Evolutionary conservation across 805 yeast genomes (phyloP).

Genomic region (Cyberlindnera veronae): DNA sequence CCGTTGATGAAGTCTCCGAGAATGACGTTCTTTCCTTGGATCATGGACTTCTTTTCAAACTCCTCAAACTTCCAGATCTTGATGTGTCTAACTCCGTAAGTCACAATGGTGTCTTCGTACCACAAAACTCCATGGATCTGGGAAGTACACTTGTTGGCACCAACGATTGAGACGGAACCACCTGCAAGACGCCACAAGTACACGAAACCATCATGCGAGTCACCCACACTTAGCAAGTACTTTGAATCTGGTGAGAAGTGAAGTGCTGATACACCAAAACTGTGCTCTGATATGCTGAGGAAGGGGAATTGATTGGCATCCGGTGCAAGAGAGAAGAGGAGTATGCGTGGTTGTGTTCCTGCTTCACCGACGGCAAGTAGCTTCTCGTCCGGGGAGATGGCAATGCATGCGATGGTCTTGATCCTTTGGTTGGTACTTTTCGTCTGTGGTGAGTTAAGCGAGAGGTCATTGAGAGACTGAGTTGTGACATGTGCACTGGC

Average conservation of each 20-base stretch:
- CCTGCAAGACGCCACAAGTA: conserved; percentile 53
- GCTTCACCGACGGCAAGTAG: conserved; percentile 66
- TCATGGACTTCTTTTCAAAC: conserved; percentile 26
- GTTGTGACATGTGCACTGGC: conserved; percentile 10
- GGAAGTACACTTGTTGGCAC: conserved; percentile 63
- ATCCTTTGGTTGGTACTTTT: conserved; percentile 34
- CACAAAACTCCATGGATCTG: conserved; percentile 53
- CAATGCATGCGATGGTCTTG: conserved; percentile 52
- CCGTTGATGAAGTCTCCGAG: conserved; percentile 47
- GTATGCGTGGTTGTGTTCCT: conserved; percentile 65
- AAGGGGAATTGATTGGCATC: conserved; percentile 47
- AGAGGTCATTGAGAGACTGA: conserved; percentile 10
- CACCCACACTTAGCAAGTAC: conserved; percentile 57
- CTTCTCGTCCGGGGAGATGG: conserved; percentile 51
- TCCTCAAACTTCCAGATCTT: conserved; percentile 55
- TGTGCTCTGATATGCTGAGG: conserved; percentile 55
- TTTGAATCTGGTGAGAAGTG: conserved; percentile 57
- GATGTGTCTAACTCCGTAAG: conserved; percentile 59
- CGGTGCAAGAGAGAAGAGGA: conserved; percentile 54
- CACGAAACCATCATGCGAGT: conserved; percentile 65
- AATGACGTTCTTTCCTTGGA: conserved; percentile 59
- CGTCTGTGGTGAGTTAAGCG: conserved; percentile 13
- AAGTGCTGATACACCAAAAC: conserved; percentile 56
- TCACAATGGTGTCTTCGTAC: conserved; percentile 46
- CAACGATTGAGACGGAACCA: conserved; percentile 33